A percentile compares a stretch with the other conserved stretches of the same genome.
Conservation (phyloP, 2,329 filamentous ascomycete genomes). For the Ophiostoma montium region DNA sequence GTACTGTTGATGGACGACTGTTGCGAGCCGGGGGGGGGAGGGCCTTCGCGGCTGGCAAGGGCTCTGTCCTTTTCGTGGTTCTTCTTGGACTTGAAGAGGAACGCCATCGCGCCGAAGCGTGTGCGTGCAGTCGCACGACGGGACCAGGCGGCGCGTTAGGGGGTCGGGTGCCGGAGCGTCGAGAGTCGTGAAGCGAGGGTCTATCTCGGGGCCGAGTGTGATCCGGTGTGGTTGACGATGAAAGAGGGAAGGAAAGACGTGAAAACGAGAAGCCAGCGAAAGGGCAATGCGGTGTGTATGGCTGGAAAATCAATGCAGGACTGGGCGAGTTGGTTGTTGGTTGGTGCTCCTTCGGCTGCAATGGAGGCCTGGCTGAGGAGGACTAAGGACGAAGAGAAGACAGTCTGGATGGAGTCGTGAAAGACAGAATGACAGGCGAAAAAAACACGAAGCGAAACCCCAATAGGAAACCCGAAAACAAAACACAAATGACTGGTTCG, state of each 20-base stretch:
- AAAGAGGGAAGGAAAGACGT: neutral
- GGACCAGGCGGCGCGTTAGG: neutral
- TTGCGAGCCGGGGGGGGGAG: conserved; percentile 27
- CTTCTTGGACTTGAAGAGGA: conserved; percentile 74
- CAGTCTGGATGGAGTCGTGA: no score
- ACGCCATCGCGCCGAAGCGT: conserved; percentile 46
- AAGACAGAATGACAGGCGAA: neutral
- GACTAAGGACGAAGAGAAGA: no score
- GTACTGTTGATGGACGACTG: conserved; percentile 33
- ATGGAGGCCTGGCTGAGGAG: no score
- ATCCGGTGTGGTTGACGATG: no score
- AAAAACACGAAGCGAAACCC: neutral
- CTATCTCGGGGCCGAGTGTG: no score
- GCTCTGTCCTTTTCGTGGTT: conserved; percentile 51
- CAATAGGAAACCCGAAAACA: neutral
- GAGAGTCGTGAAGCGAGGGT: no score
- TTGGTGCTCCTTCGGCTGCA: no score
- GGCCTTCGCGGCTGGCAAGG: conserved; percentile 39
- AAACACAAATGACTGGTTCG: neutral
- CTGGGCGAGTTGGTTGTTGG: no score
- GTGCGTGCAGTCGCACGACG: conserved; percentile 6
- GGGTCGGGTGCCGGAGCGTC: no score
- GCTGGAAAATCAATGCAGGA: no score
- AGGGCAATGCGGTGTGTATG: no score
- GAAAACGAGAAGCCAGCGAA: no score